Evolutionary conservation across 345 rosid genomes (phyloP).

Genomic region (Brassica napus): DNA sequence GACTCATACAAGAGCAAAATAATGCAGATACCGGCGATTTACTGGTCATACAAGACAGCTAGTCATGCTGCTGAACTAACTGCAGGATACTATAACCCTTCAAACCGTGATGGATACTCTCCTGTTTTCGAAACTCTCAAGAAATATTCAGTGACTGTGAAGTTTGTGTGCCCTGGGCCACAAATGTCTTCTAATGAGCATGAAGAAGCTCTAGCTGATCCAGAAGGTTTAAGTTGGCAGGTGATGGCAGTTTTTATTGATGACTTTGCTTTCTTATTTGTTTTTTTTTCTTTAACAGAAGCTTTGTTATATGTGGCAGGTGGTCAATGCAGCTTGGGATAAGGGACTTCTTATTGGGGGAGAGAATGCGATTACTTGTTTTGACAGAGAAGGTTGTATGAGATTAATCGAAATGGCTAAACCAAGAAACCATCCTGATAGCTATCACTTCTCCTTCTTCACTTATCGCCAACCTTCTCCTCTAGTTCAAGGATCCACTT

Average conservation of each 20-base stretch:
- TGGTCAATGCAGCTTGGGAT: slow-evolving; percentile 89
- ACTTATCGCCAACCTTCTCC: slow-evolving; percentile 81
- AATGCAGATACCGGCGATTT: slow-evolving; percentile 80
- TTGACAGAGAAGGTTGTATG: slow-evolving; percentile 69
- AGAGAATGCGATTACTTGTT: slow-evolving; percentile 68
- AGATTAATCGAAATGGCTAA: slow-evolving; percentile 80
- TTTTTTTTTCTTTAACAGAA: background rate
- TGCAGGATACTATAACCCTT: slow-evolving; percentile 85
- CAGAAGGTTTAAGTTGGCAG: slow-evolving; percentile 95
- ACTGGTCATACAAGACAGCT: slow-evolving; percentile 88
- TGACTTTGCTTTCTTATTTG: background rate
- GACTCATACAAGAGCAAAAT: background rate
- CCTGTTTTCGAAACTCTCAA: slow-evolving; percentile 70
- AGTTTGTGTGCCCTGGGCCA: slow-evolving; percentile 70
- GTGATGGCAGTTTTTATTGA: slow-evolving; percentile 38
- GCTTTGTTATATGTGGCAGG: slow-evolving; percentile 45
- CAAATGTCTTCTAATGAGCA: slow-evolving; percentile 51
- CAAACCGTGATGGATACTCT: slow-evolving; percentile 87
- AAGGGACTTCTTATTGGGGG: slow-evolving; percentile 67
- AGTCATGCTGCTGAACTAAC: slow-evolving; percentile 95
- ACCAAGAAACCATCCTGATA: slow-evolving; percentile 87
- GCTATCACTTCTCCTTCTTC: slow-evolving; percentile 66
- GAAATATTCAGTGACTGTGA: slow-evolving; percentile 63
- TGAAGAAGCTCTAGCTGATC: slow-evolving; percentile 71
- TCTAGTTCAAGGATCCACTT: slow-evolving; percentile 64